These are phyloP conservation scores for Metschnikowia drakensbergensis DNA, from an alignment of 805 yeast species.

Conservation along the genomic window DNA sequence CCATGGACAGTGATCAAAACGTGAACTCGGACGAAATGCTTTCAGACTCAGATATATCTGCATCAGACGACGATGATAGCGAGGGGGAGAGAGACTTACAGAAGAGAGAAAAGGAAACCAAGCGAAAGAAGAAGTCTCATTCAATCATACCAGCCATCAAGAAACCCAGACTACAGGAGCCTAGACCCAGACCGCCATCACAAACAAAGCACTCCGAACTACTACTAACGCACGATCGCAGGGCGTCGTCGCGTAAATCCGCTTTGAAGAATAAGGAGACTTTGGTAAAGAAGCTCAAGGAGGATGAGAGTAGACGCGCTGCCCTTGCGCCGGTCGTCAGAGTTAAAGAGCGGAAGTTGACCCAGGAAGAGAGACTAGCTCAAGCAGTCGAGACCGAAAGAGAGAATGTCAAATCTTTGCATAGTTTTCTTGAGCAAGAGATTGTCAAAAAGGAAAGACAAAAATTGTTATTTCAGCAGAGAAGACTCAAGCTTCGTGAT, in stretches of 20 bases:
- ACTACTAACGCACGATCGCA: constrained; percentile 49
- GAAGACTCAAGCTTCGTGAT: constrained; percentile 56
- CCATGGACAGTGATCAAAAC: constrained; percentile 17
- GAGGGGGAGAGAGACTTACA: constrained; percentile 65
- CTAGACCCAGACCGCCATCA: constrained; percentile 28
- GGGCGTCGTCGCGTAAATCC: constrained; percentile 73
- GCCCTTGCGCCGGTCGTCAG: constrained; percentile 40
- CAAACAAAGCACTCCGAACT: constrained; percentile 41
- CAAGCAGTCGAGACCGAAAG: constrained; percentile 87
- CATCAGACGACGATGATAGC: constrained; percentile 56
- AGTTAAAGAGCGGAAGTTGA: constrained; percentile 46
- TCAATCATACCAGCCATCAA: constrained; percentile 31
- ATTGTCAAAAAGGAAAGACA: constrained; percentile 73
- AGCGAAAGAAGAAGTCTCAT: constrained; percentile 24
- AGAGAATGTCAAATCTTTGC: constrained; percentile 67
- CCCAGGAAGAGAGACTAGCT: constrained; percentile 69
- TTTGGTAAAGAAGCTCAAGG: constrained; percentile 67
- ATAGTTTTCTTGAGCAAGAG: constrained; percentile 81
- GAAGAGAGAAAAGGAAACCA: constrained; percentile 37
- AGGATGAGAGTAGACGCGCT: constrained; percentile 60
- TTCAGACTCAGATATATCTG: constrained; percentile 51
- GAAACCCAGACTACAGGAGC: constrained; percentile 22
- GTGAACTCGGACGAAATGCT: constrained; percentile 47
- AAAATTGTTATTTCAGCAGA: constrained; percentile 64
- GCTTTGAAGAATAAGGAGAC: constrained; percentile 75